These are phyloP conservation scores for Oryza glaberrima DNA, from an alignment of 176 grass and related monocot genomes.

Conservation along the genomic window DNA sequence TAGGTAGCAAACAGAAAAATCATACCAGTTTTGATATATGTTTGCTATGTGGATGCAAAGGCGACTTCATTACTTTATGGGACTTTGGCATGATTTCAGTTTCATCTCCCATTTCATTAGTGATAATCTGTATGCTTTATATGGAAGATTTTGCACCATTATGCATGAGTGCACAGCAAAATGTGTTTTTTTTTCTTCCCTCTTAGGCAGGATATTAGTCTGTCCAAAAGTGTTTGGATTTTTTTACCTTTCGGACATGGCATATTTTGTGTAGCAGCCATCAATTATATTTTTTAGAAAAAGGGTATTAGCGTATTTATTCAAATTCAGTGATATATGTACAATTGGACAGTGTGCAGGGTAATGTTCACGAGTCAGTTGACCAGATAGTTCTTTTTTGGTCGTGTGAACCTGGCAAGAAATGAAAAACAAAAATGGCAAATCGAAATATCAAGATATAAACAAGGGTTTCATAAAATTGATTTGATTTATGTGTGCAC, in stretches of 20 bases:
- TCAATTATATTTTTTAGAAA: no score
- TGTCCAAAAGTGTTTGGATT: not conserved
- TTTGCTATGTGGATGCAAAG: not conserved
- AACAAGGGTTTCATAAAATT: not conserved
- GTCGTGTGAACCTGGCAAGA: not conserved
- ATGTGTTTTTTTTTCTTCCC: not conserved
- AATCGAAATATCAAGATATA: not conserved
- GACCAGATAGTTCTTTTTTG: not conserved
- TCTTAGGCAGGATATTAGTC: not conserved
- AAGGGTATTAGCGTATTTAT: no score
- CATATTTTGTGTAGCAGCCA: not conserved
- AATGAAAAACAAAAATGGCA: not conserved
- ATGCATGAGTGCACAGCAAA: not conserved
- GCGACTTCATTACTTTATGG: not conserved
- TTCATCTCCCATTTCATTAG: not conserved
- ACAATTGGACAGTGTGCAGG: not conserved
- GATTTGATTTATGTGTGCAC: not conserved
- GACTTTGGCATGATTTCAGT: no score
- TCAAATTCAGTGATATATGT: not conserved
- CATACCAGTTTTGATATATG: not conserved
- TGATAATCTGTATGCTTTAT: not conserved
- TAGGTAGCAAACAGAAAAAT: conserved; percentile 13
- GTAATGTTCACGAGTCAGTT: not conserved
- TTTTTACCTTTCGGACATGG: not conserved
- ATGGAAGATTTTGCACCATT: not conserved